Percentiles rank a stretch among this genome's conserved stretches.
Conservation (phyloP, 768 basidiomycete genomes). For the Boletus edulis region DNA sequence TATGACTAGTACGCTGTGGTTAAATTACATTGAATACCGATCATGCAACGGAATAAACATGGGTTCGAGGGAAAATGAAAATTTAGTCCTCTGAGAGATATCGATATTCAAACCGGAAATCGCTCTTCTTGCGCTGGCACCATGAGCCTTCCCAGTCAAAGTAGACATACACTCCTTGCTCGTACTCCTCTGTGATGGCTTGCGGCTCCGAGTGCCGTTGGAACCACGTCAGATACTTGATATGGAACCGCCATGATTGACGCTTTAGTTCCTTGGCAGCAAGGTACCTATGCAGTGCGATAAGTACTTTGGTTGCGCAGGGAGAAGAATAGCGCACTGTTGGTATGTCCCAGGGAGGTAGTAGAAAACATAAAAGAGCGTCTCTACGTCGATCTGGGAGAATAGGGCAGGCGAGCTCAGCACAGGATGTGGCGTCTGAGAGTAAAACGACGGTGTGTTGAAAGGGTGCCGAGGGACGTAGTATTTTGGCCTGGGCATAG, state of each 20-base stretch:
- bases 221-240: constrained; percentile 99
- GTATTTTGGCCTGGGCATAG: constrained; percentile 80
- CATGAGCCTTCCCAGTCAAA: constrained; percentile 99
- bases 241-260: constrained; percentile 99
- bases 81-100: constrained; percentile 80
- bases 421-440: constrained; percentile 79
- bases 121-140: constrained; percentile 97
- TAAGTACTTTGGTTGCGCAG: constrained; percentile 1
- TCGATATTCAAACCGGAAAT: constrained; percentile 96
- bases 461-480: constrained; percentile 93
- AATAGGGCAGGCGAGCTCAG: constrained; percentile 84
- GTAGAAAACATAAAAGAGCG: constrained; percentile 98
- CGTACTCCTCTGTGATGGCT: constrained; percentile 98
- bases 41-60: constrained; percentile 5
- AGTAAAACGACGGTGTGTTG: constrained; percentile 91
- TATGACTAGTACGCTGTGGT: constrained; percentile 18
- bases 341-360: constrained; percentile 97
- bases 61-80: not conserved
- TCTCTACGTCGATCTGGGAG: constrained; percentile 92
- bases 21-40: constrained; percentile 26
- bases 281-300: constrained; percentile 59
- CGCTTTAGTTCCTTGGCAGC: constrained; percentile 96
- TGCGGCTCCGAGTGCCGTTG: constrained; percentile 97
- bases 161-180: constrained; percentile 98
- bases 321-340: constrained; percentile 52